Base-by-base conservation (phyloP, 2,329 filamentous ascomycete genomes). In the Ramularia endophylla region DNA sequence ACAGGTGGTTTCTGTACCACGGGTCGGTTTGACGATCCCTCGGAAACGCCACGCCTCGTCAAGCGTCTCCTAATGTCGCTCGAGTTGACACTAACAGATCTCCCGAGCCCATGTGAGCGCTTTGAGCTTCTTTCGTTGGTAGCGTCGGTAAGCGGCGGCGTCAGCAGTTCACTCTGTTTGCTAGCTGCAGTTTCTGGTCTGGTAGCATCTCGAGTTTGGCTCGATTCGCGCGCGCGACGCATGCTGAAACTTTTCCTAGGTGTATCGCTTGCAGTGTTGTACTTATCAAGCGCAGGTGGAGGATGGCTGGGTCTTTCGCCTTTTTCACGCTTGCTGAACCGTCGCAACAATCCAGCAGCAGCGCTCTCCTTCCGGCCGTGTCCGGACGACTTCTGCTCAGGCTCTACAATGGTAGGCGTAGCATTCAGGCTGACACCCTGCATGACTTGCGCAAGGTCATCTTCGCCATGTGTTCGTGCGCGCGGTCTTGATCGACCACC, bases 381-480 rank as follows among this genome's bases (percentile, higher is more conserved):
- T 71, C 70, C 4, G 78, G 72, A 8, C 74, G 75, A 28, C 35
- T 51, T 49, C 32, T 59, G 47, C 22, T 71, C 65, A 16, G 61
- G 61, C 30, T 61, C 55, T 12, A 64, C 51, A 22, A 64, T 60
- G 80, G 82, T 53, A 8, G 56, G 59, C 16, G 78, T 73, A 18
- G 81, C 74, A 30, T 73, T 62, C 19, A 77, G 57, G 49, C 81
- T 78, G 15, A 83, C 65, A 51, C 80, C 78, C 63, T 87, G 83
- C 60, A 85, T 68, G 6, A 75, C 74, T 36, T 94, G 86, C 0
- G 81, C 75, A 8, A 87, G 76, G 43, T 98, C 92, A 48, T 97
- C 90, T 64, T 97, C 92, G 12, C 90, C 92, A 58, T 97, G 90
- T 0, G 92, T 97, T 51, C 92, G 78, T 27, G 92, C 88, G 36